A percentile compares a stretch with the other conserved stretches of the same genome.
phyloP scores from a whole-genome alignment of 148 eudicot species.

The Dysphania ambrosioides region DNA sequence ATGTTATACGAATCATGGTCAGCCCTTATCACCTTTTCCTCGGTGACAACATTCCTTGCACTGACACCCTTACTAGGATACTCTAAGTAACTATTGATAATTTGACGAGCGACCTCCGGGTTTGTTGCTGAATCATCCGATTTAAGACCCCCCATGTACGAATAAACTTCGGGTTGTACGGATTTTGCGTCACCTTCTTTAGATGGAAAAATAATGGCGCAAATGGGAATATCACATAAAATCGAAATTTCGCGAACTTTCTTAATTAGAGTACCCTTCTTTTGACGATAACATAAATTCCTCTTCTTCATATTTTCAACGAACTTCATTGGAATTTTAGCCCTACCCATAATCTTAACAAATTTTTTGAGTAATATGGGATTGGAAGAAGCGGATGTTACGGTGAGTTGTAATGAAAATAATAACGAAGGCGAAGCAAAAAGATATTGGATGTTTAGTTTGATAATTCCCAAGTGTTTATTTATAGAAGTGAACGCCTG shows the following conservation, averaged over 20 bases:
- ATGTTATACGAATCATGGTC: neutral
- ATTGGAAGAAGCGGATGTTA: no score
- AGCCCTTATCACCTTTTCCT: neutral
- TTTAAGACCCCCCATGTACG: slow-evolving; percentile 3
- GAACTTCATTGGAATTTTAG: slow-evolving; percentile 24
- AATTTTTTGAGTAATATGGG: no score
- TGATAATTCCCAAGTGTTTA: no score
- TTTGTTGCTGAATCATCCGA: slow-evolving; percentile 4
- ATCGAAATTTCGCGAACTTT: slow-evolving; percentile 32
- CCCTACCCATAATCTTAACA: slow-evolving; percentile 28
- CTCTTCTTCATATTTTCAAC: slow-evolving; percentile 20
- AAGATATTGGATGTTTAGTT: no score
- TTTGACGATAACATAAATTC: neutral
- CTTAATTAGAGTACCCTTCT: slow-evolving; percentile 27
- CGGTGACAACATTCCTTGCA: neutral
- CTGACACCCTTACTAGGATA: slow-evolving; percentile 17
- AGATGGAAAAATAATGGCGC: slow-evolving; percentile 30
- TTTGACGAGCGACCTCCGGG: neutral
- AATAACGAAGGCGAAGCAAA: no score
- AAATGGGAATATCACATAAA: slow-evolving; percentile 28
- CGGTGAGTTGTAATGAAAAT: no score
- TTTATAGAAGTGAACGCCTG: no score
- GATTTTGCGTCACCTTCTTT: neutral
- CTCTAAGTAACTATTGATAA: slow-evolving; percentile 18
- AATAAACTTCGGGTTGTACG: slow-evolving; percentile 15